Conservation (phyloP, 2,329 filamentous ascomycete species). For the Dendryphion nanum region DNA sequence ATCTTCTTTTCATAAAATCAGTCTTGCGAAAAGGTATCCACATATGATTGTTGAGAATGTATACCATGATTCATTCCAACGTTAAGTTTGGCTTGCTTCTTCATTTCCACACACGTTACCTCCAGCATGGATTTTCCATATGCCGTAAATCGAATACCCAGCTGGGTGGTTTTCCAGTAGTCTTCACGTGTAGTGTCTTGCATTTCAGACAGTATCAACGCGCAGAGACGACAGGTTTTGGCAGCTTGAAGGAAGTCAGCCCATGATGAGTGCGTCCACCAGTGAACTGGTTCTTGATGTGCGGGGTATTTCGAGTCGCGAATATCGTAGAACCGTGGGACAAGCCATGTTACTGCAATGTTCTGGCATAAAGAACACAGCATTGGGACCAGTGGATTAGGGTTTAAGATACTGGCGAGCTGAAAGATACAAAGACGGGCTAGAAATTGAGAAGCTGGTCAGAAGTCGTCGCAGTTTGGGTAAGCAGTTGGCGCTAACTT, state of each 20-base stretch:
- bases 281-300: conserved; percentile 1
- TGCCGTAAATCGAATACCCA: conserved; percentile 2
- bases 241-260: conserved; percentile 1
- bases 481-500: too few species aligned
- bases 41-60: too few species aligned
- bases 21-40: too few species aligned
- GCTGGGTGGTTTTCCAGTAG: conserved; percentile 1
- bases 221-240: conserved; percentile 1
- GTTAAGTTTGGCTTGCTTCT: too few species aligned
- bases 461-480: too few species aligned
- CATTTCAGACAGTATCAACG: conserved; percentile 1
- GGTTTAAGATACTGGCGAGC: too few species aligned
- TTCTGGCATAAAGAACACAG: too few species aligned
- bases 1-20: too few species aligned
- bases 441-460: too few species aligned
- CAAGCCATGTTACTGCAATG: conserved; percentile 4
- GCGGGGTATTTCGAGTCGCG: conserved; percentile 5
- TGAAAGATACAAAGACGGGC: too few species aligned
- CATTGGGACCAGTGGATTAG: too few species aligned
- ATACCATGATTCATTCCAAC: too few species aligned
- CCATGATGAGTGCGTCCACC: conserved; percentile 5
- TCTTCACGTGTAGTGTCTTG: background rate
- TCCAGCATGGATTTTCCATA: conserved; percentile 2
- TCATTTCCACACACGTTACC: conserved; percentile 3
- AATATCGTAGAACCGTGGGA: conserved; percentile 5